These are phyloP conservation scores for Peronosclerospora sorghi DNA, from an alignment of 352 stramenopile species.

Conservation along the genomic window DNA sequence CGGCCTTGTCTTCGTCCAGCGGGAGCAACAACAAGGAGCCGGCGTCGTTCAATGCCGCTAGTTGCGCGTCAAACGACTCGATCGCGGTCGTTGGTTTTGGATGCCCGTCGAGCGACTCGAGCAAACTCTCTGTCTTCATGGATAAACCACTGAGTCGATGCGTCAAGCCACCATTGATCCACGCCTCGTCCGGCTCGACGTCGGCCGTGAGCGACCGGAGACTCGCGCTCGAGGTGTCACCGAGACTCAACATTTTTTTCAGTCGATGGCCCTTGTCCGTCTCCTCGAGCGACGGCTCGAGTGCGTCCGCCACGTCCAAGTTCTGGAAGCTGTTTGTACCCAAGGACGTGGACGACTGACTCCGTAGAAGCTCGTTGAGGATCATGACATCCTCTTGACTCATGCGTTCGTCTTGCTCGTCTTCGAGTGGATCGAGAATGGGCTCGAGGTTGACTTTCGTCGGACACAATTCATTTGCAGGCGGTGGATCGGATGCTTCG, in stretches of 20 bases:
- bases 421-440: constrained; percentile 26
- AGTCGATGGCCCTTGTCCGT: constrained; percentile 15
- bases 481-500: not conserved
- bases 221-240: constrained; percentile 38
- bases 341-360: constrained; percentile 37
- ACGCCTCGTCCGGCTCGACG: constrained; percentile 35
- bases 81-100: constrained; percentile 23
- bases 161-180: constrained; percentile 36
- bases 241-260: constrained; percentile 45
- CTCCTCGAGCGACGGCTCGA: no score
- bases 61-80: constrained; percentile 30
- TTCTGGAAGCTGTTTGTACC: constrained; percentile 26
- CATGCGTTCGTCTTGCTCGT: constrained; percentile 39
- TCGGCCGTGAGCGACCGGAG: constrained; percentile 40
- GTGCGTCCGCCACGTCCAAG: no score
- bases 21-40: constrained; percentile 23
- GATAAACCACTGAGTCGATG: constrained; percentile 43
- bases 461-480: constrained; percentile 4
- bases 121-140: constrained; percentile 13
- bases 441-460: constrained; percentile 27
- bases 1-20: constrained; percentile 16
- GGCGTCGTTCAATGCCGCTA: constrained; percentile 26
- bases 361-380: constrained; percentile 44
- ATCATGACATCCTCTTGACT: constrained; percentile 51
- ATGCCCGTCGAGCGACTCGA: constrained; percentile 22